Evolutionary conservation across 2,329 filamentous ascomycete species (phyloP).

Genomic region (Penicillium janthinellum): DNA sequence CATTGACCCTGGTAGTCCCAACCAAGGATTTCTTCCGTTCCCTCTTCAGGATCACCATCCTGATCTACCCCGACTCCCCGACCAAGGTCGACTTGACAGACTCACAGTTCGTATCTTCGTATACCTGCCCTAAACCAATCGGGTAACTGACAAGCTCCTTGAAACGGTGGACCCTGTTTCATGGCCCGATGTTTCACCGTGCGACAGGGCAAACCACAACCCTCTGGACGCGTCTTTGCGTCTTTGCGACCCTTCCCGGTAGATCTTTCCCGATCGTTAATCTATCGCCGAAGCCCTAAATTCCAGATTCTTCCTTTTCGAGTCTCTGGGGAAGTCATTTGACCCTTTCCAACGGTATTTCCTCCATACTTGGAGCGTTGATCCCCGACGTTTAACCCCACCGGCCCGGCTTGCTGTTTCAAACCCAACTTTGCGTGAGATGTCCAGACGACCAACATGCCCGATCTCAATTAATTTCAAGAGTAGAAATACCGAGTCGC

Average conservation of each 20-base stretch:
- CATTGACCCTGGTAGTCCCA: not conserved
- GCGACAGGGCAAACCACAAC: not conserved
- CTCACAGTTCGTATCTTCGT: not conserved
- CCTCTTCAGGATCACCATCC: not conserved
- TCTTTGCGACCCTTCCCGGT: not conserved
- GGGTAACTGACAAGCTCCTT: not conserved
- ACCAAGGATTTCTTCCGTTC: not conserved
- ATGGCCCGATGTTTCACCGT: constrained; percentile 4
- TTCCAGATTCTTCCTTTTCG: not conserved
- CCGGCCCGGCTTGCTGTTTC: not conserved
- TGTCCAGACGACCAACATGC: not conserved
- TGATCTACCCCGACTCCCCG: not conserved
- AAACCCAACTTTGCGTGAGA: not conserved
- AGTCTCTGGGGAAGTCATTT: not conserved
- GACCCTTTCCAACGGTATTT: not conserved
- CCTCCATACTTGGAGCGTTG: not conserved
- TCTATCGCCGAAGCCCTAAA: not conserved
- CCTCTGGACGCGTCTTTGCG: not conserved
- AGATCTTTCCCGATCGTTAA: not conserved
- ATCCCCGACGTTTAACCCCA: not conserved
- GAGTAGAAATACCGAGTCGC: not conserved
- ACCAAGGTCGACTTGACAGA: not conserved
- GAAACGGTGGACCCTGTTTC: constrained; percentile 7
- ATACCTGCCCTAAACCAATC: not conserved
- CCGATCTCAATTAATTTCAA: not conserved